phyloP scores from a whole-genome alignment of 176 grass and related monocot genomes.

The Carex cristatella region DNA sequence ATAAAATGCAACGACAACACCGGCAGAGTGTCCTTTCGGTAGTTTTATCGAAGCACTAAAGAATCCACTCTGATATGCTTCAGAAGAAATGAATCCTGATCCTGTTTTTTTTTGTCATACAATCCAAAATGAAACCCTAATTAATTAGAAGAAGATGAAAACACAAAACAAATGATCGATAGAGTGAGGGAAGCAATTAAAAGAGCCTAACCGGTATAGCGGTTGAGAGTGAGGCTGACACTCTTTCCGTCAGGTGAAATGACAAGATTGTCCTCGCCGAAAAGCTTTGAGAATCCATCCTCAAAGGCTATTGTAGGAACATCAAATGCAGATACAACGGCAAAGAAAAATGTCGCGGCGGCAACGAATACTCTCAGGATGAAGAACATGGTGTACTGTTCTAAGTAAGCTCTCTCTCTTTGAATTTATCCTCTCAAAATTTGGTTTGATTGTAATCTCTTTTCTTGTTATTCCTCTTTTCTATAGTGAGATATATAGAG shows the following conservation, averaged over 20 bases:
- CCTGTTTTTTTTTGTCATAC: slow-evolving; percentile 26
- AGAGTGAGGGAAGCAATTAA: not conserved
- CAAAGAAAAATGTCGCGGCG: slow-evolving; percentile 15
- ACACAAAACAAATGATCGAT: not conserved
- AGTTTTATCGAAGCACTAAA: slow-evolving; percentile 83
- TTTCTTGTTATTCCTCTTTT: slow-evolving; percentile 19
- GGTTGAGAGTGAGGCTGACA: slow-evolving; percentile 61
- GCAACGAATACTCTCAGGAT: not conserved
- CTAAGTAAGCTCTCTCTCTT: not conserved
- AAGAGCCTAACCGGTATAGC: slow-evolving; percentile 44
- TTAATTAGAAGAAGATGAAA: not conserved
- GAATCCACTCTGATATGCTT: slow-evolving; percentile 65
- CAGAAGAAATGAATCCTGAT: slow-evolving; percentile 78
- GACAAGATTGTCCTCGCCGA: slow-evolving; percentile 65
- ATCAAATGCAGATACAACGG: slow-evolving; percentile 27
- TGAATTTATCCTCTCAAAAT: not conserved
- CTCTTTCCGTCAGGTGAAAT: slow-evolving; percentile 33
- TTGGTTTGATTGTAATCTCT: not conserved
- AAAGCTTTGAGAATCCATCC: slow-evolving; percentile 63
- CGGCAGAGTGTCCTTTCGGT: slow-evolving; percentile 64
- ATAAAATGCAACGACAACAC: slow-evolving; percentile 86
- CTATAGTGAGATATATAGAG: not conserved
- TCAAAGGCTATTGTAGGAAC: slow-evolving; percentile 55
- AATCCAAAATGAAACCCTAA: not conserved
- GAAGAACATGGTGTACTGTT: slow-evolving; percentile 11